phyloP scores from a whole-genome alignment of 768 basidiomycete genomes.

The Neoboletus magnificus region DNA sequence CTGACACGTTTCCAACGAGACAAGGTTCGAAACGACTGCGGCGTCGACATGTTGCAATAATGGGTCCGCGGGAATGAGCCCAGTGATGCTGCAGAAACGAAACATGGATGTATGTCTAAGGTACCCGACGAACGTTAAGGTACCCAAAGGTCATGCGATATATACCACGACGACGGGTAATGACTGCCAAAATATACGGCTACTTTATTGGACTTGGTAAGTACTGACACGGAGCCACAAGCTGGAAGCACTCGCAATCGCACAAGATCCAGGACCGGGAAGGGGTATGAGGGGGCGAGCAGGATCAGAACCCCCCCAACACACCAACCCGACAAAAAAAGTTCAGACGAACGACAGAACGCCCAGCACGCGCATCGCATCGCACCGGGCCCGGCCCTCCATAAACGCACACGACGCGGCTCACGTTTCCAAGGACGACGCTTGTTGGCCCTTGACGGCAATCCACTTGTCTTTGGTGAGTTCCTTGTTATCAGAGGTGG shows the following conservation, averaged over 20 bases:
- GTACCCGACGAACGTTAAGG: neutral
- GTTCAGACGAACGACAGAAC: conserved; percentile 11
- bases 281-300: neutral
- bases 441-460: conserved; percentile 55
- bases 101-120: conserved; percentile 5
- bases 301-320: neutral
- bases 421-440: conserved; percentile 13
- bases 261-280: conserved; percentile 17
- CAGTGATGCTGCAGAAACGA: too few species aligned
- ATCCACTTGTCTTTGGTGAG: conserved; percentile 70
- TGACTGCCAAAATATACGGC: conserved; percentile 16
- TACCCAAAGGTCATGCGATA: conserved; percentile 1
- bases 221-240: conserved; percentile 17
- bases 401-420: neutral
- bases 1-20: neutral
- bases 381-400: neutral
- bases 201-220: conserved; percentile 24
- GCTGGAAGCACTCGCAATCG: conserved; percentile 17
- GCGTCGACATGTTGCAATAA: neutral
- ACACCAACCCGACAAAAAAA: conserved; percentile 4
- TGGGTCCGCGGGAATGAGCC: neutral
- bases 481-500: conserved; percentile 22
- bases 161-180: conserved; percentile 6
- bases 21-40: neutral
- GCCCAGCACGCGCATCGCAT: neutral